Percentiles rank a stretch among this genome's conserved stretches.
phyloP scores from a whole-genome alignment of 176 grass and related monocot genomes.

The Aechmea fasciata region DNA sequence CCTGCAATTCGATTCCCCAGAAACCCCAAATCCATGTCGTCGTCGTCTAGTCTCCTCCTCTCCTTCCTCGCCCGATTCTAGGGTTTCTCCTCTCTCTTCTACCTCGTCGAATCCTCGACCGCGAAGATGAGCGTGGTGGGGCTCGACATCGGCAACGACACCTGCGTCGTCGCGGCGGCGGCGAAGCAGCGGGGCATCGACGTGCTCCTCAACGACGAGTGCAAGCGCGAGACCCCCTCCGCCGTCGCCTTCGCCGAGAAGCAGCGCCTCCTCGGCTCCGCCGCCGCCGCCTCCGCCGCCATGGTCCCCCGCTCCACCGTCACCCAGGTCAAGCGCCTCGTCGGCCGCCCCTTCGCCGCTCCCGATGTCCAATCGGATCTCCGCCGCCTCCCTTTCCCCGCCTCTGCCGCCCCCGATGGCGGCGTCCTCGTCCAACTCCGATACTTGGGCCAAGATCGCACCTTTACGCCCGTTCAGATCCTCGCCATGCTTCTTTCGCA shows the following conservation, averaged over 20 bases:
- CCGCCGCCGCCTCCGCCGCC: background rate
- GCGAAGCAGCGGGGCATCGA: constrained; percentile 10
- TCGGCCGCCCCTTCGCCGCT: background rate
- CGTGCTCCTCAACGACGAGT: constrained; percentile 12
- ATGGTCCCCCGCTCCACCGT: constrained; percentile 3
- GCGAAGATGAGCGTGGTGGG: constrained; percentile 6
- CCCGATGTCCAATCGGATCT: background rate
- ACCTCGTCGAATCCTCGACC: background rate
- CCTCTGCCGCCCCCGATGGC: background rate
- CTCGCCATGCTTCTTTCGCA: constrained; percentile 76
- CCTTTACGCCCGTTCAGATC: constrained; percentile 56
- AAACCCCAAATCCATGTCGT: background rate
- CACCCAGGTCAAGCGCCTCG: constrained; percentile 7
- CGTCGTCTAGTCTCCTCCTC: background rate
- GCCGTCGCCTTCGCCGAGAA: constrained; percentile 1
- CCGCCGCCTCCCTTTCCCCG: background rate
- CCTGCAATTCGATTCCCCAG: too few relatives aligned
- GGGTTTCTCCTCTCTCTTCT: background rate
- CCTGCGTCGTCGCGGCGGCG: constrained; percentile 5
- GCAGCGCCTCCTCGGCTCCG: constrained; percentile 6
- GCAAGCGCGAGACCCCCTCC: constrained; percentile 6
- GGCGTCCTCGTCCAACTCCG: constrained; percentile 2
- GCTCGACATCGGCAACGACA: constrained; percentile 13
- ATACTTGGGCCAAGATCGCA: constrained; percentile 40
- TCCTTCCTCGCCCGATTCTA: background rate